Conservation (phyloP, 805 yeast genomes). For the Candida endomychidarum region DNA sequence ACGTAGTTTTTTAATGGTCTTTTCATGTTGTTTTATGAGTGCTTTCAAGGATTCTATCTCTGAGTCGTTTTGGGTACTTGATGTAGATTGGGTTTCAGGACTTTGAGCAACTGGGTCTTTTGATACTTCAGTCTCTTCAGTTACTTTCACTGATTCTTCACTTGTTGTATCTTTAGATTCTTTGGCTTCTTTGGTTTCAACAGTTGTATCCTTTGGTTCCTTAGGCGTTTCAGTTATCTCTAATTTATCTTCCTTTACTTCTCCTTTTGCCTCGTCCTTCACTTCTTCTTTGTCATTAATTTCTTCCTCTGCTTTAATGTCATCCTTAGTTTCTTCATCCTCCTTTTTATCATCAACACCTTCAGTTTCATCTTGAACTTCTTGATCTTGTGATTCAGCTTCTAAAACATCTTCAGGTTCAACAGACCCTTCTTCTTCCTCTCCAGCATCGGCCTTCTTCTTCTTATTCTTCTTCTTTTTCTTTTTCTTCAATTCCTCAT, state of each 20-base stretch:
- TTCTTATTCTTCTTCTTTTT: slow-evolving; percentile 37
- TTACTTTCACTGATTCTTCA: neutral
- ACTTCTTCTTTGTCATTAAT: slow-evolving; percentile 8
- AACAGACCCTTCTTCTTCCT: slow-evolving; percentile 12
- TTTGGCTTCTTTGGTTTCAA: slow-evolving; percentile 6
- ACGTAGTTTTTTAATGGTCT: slow-evolving; percentile 36
- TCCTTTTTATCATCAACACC: slow-evolving; percentile 5
- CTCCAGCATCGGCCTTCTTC: slow-evolving; percentile 11
- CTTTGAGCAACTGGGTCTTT: slow-evolving; percentile 5
- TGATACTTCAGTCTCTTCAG: slow-evolving; percentile 7
- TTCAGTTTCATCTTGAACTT: slow-evolving; percentile 2
- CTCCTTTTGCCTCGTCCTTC: neutral
- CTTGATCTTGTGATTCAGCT: slow-evolving; percentile 10
- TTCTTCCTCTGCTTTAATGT: slow-evolving; percentile 6
- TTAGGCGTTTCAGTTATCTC: no score
- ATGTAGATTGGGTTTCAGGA: neutral
- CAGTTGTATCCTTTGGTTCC: slow-evolving; percentile 9
- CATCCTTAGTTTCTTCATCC: slow-evolving; percentile 9
- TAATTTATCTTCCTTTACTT: slow-evolving; percentile 8
- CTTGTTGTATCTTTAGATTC: neutral
- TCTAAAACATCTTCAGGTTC: slow-evolving; percentile 13
- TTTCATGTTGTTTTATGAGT: slow-evolving; percentile 31
- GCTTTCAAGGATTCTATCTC: slow-evolving; percentile 17
- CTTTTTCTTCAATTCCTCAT: slow-evolving; percentile 63
- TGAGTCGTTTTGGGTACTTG: neutral